phyloP scores from a whole-genome alignment of 1,139 yeast genomes.

The Pichia kudriavzevii region DNA sequence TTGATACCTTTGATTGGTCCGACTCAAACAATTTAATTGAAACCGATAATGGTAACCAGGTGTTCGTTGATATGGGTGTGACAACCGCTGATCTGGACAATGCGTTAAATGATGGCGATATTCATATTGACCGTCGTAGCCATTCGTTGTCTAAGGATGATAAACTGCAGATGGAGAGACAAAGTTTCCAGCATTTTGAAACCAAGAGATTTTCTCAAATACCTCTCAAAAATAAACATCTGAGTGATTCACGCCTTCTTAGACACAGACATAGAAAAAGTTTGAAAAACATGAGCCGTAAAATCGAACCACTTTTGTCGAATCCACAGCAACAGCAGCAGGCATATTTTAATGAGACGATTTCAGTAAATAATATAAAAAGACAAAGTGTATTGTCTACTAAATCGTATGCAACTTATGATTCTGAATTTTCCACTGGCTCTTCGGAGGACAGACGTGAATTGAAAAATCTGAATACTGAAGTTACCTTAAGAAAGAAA shows the following conservation, averaged over 20 bases:
- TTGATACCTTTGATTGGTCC: conserved; percentile 30
- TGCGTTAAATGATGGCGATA: conserved; percentile 6
- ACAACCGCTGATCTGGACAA: conserved; percentile 9
- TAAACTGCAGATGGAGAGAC: no score
- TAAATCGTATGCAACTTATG: conserved; percentile 46
- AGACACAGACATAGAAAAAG: not conserved
- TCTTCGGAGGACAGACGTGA: conserved; percentile 1
- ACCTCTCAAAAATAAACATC: conserved; percentile 5
- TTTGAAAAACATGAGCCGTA: conserved; percentile 1
- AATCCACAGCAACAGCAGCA: not conserved
- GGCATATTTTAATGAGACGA: conserved; percentile 10
- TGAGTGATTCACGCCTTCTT: conserved; percentile 9
- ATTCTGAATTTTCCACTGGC: conserved; percentile 40
- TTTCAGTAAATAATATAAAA: conserved; percentile 21
- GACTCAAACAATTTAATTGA: conserved; percentile 20
- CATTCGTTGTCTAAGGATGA: no score
- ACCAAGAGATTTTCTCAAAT: not conserved
- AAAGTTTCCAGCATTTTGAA: conserved; percentile 7
- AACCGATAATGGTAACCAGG: conserved; percentile 7
- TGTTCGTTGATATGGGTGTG: conserved; percentile 13
- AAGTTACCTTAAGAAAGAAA: conserved; percentile 11
- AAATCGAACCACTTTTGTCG: no score
- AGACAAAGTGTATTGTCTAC: conserved; percentile 30
- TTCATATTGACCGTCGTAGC: no score
- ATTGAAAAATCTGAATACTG: not conserved